Percentiles rank a stretch among this genome's conserved stretches.
Conservation (phyloP, 345 rosid species). For the Eucalyptus microcorys region DNA sequence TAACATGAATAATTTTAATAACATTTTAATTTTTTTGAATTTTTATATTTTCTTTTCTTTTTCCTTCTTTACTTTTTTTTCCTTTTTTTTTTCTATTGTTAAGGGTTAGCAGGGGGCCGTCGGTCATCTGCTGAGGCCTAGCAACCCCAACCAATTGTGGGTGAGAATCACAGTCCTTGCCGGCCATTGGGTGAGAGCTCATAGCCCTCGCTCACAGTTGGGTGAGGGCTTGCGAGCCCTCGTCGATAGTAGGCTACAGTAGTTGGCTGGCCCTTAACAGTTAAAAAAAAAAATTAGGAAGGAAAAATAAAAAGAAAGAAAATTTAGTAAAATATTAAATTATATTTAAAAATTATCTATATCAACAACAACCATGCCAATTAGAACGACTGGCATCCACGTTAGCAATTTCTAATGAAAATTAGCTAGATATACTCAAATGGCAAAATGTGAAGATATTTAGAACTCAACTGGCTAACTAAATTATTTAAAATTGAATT, state of each 20-base stretch:
- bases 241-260: accelerated
- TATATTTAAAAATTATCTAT: not conserved
- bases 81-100: too few species aligned
- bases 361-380: accelerated
- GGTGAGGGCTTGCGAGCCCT: too few species aligned
- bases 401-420: not conserved
- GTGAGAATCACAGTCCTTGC: too few species aligned
- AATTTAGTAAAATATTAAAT: not conserved
- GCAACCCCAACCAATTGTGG: accelerated
- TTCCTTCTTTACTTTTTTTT: accelerated
- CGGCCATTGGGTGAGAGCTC: too few species aligned
- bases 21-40: too few species aligned
- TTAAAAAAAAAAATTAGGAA: not conserved
- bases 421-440: not conserved
- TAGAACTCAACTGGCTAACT: not conserved
- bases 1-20: accelerated
- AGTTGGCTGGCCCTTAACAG: accelerated
- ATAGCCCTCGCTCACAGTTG: too few species aligned
- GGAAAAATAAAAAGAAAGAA: too few species aligned
- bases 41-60: too few species aligned
- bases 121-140: too few species aligned
- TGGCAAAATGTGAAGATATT: not conserved
- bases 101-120: too few species aligned
- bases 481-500: too few species aligned
- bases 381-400: not conserved